Base-by-base conservation (phyloP, 306 rosid genomes). In the Pachyrhizus erosus region DNA sequence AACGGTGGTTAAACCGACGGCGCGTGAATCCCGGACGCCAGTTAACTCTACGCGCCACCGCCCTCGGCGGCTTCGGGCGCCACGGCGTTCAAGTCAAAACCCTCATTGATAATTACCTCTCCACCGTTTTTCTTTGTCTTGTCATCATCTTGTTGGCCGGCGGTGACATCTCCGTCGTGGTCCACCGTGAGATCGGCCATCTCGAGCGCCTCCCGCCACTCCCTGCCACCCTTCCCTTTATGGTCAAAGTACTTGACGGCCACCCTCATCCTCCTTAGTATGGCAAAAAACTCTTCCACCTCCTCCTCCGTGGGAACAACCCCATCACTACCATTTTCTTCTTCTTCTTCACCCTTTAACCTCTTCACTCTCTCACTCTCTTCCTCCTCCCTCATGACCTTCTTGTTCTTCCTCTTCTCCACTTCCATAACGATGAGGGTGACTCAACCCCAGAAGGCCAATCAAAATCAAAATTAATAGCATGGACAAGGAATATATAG, bases 201-300 rank as follows among this genome's bases (percentile, higher is more conserved):
- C 85, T 68, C 88, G 8, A 70, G 83, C 39, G 75, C 83, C 87
- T 43, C 80, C 70, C 57, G 78, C 86, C 79, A 73, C 14, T 80
- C 78, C 49, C 69, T 76, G 40, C 84, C 78, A 1, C 81, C 81
- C 17, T 2, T 72, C 1, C 82, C 87, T 61, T 64, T 86, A 34
- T 84, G 81, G 24, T 85, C 89, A 3, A 91, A 91, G 84, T 93
- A 93, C 70, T 88, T 90, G 0, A 93, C 91, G 0, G 91, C 97
- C 39, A 40, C 86, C 60, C 87, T 87, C 94, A 93, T 93, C 88
- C 97, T 83, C 86, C 92, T 78, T 23, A 93, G 83, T 13, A 93
- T 93, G 0, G 92, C 87, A 17, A 83, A 93, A 75, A 93, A 93
- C 67, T 93, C 97, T 77, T 93, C 97, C 62, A 93, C 94, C 80